Conservation (phyloP, 1,139 yeast species). For the Scheffersomyces quercinus region DNA sequence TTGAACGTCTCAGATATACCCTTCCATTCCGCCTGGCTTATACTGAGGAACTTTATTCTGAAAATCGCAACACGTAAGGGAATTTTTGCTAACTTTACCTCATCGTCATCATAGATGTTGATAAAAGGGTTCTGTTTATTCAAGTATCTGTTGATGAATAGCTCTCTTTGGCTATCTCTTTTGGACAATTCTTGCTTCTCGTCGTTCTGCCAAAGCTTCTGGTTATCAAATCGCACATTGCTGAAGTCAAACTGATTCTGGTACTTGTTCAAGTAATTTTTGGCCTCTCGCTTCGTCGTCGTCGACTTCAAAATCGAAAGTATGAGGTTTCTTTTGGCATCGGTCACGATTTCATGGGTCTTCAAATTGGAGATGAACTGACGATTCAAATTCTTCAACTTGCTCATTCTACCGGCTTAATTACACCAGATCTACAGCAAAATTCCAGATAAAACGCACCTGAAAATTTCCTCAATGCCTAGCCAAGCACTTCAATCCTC, state of each 20-base stretch:
- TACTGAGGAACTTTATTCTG: conserved; percentile 42
- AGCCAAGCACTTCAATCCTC: too few relatives aligned
- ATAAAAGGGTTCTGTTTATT: conserved; percentile 34
- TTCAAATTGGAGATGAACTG: conserved; percentile 43
- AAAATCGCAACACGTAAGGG: conserved; percentile 55
- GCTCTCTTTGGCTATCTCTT: conserved; percentile 35
- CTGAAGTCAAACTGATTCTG: conserved; percentile 40
- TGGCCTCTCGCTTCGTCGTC: conserved; percentile 75
- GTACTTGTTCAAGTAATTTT: conserved; percentile 63
- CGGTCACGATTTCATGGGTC: conserved; percentile 33
- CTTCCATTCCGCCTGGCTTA: conserved; percentile 31
- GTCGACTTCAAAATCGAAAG: conserved; percentile 70
- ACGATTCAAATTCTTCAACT: conserved; percentile 28
- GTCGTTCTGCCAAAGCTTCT: conserved; percentile 8
- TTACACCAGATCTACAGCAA: too few relatives aligned
- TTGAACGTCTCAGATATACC: conserved; percentile 53
- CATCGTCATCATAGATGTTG: conserved; percentile 34
- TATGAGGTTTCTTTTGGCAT: conserved; percentile 54
- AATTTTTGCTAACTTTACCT: conserved; percentile 30
- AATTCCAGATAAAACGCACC: not conserved
- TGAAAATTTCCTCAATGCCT: too few relatives aligned
- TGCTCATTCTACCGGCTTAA: conserved; percentile 25
- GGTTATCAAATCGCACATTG: conserved; percentile 9
- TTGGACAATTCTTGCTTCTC: conserved; percentile 14
- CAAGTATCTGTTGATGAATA: conserved; percentile 43